Conservation (phyloP, 2,329 filamentous ascomycete species). For the Pestalotiopsis sp. region DNA sequence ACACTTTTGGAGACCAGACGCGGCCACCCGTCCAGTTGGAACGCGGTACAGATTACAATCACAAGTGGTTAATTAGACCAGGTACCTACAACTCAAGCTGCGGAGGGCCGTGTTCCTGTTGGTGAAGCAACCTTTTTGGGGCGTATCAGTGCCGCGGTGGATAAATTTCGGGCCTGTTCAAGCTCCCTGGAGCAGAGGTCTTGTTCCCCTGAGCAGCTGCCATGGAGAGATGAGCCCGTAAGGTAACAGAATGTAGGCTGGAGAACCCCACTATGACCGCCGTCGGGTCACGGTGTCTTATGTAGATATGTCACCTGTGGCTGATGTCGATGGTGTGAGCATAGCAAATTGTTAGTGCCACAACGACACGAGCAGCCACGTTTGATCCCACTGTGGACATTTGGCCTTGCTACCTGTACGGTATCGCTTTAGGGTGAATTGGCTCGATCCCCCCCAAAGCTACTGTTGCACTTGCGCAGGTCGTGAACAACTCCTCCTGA, state of each 20-base stretch:
- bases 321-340: too few species aligned
- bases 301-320: too few species aligned
- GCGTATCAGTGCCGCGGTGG: not conserved
- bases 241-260: too few species aligned
- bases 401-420: not conserved
- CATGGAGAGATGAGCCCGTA: not conserved
- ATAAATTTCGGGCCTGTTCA: not conserved
- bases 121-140: not conserved
- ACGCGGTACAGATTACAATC: not conserved
- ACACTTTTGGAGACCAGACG: not conserved
- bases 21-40: not conserved
- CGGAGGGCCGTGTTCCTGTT: not conserved
- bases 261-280: too few species aligned
- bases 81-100: not conserved
- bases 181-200: not conserved
- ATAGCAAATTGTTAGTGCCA: not conserved
- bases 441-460: slow-evolving; percentile 7
- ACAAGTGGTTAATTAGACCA: not conserved
- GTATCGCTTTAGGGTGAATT: slow-evolving; percentile 10
- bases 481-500: slow-evolving; percentile 7
- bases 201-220: not conserved
- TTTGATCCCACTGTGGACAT: slow-evolving; percentile 8
- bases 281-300: too few species aligned
- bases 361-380: not conserved
- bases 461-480: slow-evolving; percentile 7